Base-by-base conservation (phyloP, 106 monocot species). In the Cymbidium sinense region DNA sequence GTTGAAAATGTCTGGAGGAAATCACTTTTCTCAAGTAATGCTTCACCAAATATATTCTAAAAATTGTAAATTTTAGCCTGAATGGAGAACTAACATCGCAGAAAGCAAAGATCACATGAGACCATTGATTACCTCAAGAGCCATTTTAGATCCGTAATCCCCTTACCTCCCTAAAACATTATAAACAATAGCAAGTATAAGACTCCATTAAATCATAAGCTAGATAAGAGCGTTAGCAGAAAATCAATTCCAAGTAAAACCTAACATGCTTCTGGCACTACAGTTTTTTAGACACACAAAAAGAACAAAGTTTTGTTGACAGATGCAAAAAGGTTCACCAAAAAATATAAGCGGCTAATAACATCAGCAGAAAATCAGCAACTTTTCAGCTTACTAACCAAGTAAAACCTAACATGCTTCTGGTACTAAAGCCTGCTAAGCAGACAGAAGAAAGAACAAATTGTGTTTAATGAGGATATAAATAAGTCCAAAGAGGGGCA, bases 21-120 rank as follows among this genome's bases (percentile, higher is more conserved):
- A 76, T 95, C 90, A 19, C 86, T 83, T 83, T 90, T 99, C 31
- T 90, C 94, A 18, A 92, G 39, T 58, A 99, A 61, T 37, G 87
- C 80, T 77, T 94, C 92, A 69, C 98, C 98, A 82, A 94, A 95
- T 83, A 99, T 90, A 54, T 76, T 87, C 98, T 99, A 78, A 50
- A 34, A 62, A 77, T 75, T 13, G 44, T 29, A 43, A 75, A 70
- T 34, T 36, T 55, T 81, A 44, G 79, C 58, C 58, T 47, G 50
- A 47, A 34, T 15, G 25, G 70, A 36, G 36, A 44, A 71, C 76
- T 6, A 74, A 39, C 50, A 28, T 74, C 20, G 35, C 8, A 39
- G 30, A 37, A 78, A 75, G 33, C 35, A 43, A 61, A 50, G 37
- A 15, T 34, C 39, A n/a, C 3, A 75, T 43, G 8, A 30, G 36